Evolutionary conservation across 495 filamentous ascomycete genomes (phyloP), one percentile per base, ranked within the genome.

Genomic region (Podospora didyma): DNA sequence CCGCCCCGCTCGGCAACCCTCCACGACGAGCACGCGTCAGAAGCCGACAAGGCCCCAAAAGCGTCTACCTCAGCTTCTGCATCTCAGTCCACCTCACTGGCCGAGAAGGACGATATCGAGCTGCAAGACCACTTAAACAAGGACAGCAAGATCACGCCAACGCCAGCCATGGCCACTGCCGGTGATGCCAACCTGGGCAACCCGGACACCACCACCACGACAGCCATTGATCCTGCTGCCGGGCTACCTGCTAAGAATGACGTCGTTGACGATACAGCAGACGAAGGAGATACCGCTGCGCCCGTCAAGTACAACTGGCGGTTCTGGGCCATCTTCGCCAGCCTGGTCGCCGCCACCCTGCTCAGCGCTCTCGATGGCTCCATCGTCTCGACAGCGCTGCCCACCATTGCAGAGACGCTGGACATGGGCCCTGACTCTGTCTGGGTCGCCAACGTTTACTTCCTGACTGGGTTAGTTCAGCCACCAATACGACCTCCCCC

Each of bases 371-470:
- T 42, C 39, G 39, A 42, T 14, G 12, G 7, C 5, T 42, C 39
- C 3, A 42, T 42, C 39, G 39, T 42, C 7, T 7, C 39, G 9
- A 42, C 39, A 14, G 39, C 39, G 5, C 12, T 42, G 39, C 39
- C 39, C n/a, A 42, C 39, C 5, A 42, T 42, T 16, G 39, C 12
- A 7, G 14, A 5, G 1, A 16, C 6, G 5, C 39, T 82, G 12
- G 49, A 65, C 2, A 53, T 56, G 3, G 72, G 69, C 0, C 54
- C 66, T 0, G 20, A 49, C 23, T 80, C 75, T 56, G 58, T 79
- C 42, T 80, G 77, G 78, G 55, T 73, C n/a, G 64, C 60, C 16
- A 76, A 75, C 49, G 63, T 59, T 10, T 81, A 58, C 63, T 78
- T 57, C 61, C 78, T 24, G 55, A 56, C 62, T 1, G 49, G 48